Evolutionary conservation across 805 yeast genomes (phyloP), one percentile per base, ranked within the genome.

Genomic region (Candida easanensis): DNA sequence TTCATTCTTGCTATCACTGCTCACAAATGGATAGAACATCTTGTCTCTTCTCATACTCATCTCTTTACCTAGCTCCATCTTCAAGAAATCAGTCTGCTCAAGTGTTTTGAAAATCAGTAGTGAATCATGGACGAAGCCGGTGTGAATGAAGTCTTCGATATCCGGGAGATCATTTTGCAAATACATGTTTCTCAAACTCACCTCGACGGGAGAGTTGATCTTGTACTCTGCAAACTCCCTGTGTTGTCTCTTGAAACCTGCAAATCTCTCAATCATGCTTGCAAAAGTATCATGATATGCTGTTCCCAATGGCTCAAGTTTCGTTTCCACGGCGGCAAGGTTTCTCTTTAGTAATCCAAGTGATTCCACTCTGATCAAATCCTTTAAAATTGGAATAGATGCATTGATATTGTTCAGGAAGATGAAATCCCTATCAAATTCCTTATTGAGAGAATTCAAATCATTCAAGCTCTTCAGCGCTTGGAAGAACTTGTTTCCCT

Each of bases 151-250:
- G 8, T 57, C 51, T 7, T 61, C 50, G 22, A 61, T 41, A 51
- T 57, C 53, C 11, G 68, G 64, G 4, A 73, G 52, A 5, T 68
- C 57, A 4, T 67, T 76, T 7, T 71, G 66, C 38, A 62, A 60
- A 39, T 68, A 65, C 0, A 82, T 72, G 35, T 78, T 80, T 54
- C 97, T 72, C 58, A 88, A 69, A 6, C 95, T 79, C 7, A 77
- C 63, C 61, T 91, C 98, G 5, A 90, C 86, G 0, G 96, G 86
- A 0, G 97, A 86, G 60, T 90, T 90, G 51, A 91, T 76, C 54
- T 84, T 81, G 60, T 78, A 87, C 7, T 74, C 65, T 4, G 69
- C 61, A 39, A 82, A 70, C 25, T 69, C 68, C 5, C 64, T 66
- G 45, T 74, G 73, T 8, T 65, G 57, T 6, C 65, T 56, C 46